phyloP scores from a whole-genome alignment of 208 protist genomes.

The Acanthamoeba royreba region DNA sequence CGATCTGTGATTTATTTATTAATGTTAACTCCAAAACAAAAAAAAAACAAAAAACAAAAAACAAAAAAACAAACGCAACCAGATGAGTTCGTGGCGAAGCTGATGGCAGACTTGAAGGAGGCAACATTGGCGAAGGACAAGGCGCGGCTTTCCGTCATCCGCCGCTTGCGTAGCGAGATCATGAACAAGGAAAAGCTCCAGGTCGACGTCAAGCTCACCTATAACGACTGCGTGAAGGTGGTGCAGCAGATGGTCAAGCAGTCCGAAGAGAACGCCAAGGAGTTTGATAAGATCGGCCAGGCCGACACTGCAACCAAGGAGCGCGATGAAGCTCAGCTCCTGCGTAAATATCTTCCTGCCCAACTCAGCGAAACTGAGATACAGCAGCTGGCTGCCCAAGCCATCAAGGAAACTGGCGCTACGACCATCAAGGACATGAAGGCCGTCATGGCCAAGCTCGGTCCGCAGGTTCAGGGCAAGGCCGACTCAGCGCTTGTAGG shows the following conservation, averaged over 20 bases:
- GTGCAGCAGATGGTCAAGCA: slow-evolving; percentile 14
- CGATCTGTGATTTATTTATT: too few species aligned
- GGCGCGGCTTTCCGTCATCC: neutral
- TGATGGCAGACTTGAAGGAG: slow-evolving; percentile 15
- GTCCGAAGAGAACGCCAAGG: neutral
- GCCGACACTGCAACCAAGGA: neutral
- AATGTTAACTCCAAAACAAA: too few species aligned
- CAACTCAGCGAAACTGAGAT: neutral
- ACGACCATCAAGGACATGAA: slow-evolving; percentile 19
- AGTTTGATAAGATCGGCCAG: neutral
- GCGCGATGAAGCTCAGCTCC: neutral
- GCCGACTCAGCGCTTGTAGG: neutral
- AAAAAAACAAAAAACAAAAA: too few species aligned
- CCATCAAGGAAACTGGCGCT: neutral
- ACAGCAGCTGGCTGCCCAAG: neutral
- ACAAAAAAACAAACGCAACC: too few species aligned
- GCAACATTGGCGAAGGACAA: neutral
- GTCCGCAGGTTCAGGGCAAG: neutral
- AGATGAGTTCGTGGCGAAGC: neutral
- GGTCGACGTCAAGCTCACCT: neutral
- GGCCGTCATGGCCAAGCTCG: neutral
- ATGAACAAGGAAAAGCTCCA: slow-evolving; percentile 20
- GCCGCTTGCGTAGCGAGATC: slow-evolving; percentile 24
- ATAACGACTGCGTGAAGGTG: neutral
- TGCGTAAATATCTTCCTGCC: neutral